Evolutionary conservation across 2,329 filamentous ascomycete species (phyloP), one percentile per base, ranked within the genome.

Genomic region (Curvularia hawaiiensis): DNA sequence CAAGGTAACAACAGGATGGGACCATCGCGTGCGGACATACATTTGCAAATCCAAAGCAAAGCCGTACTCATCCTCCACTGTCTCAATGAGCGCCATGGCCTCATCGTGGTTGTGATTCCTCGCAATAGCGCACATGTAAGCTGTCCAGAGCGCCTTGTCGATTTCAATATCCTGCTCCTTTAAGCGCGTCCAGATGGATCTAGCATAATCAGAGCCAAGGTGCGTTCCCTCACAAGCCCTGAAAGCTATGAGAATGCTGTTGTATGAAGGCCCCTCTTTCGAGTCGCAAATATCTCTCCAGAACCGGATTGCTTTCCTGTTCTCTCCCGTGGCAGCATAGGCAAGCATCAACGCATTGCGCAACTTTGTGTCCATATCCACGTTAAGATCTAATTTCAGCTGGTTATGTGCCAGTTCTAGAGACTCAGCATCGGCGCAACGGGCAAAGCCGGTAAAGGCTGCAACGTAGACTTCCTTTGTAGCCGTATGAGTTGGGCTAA

Each of bases 261-360:
- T 85, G 67, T 95, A 92, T 1, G 88, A 90, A 0, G 95, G 95
- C 0, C 95, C 95, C 75, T 98, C 93, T n/a, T 83, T 82, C 0
- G 89, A 92, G 54, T 86, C 84, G n/a, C 88, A 87, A 56, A 99
- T 92, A 47, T 96, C 87, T 53, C 87, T 82, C 92, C 93, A 98
- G 71, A 92, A 91, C 48, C 88, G 86, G 62, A 96, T 79, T 1
- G 90, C 91, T 53, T 85, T 84, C 30, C 83, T 77, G 0, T 89
- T 82, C 62, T 87, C 82, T 7, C 85, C 90, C 68, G 87, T 90
- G 1, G 85, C 84, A 1, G 87, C 86, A 71, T 96, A 94, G 0
- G 91, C 93, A 12, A 95, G 82, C 88, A 99, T 97, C 48, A 98
- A 80, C 0, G 90, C 87, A 68, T 97, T 98, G 66, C 89, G 86